Evolutionary conservation across 768 basidiomycete genomes (phyloP), one percentile per base, ranked within the genome.

Genomic region (Calocera viscosa): DNA sequence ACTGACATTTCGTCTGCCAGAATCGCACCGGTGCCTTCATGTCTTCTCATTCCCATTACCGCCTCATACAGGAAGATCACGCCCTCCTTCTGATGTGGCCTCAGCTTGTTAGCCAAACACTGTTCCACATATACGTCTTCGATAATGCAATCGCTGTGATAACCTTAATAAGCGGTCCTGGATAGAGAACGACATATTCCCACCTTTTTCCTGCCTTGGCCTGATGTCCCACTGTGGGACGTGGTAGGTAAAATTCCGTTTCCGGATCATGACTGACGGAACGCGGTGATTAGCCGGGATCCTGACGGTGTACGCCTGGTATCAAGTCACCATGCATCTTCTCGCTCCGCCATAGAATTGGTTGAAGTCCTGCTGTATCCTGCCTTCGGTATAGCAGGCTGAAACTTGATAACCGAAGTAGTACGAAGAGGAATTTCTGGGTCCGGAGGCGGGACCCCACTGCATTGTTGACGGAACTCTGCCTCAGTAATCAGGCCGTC

Each of bases 1-100:
- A 60, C 76, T 35, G 69, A 91, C 93, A 96, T 95, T 72, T 98
- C 96, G 76, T 99, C 96, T 1, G 95, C 96, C 35, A 99, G 82
- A 70, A 99, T 96, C 71, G 92, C 94, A 0, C 95, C 95, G 73
- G 90, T 85, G 1, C 92, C 77, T 63, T 94, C 92, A 69, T 92
- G 90, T 74, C 86, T 89, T 65, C 90, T 82, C 72, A 96, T 78
- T 11, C 94, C 94, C 93, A 97, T 97, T 19, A 94, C 89, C 72
- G 88, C 91, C 73, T 94, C 91, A 73, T 99, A 99, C 79, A 99
- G 78, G 76, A 99, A 99, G 74, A 84, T 83, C 35, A 92, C 82
- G 83, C 93, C 94, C 81, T 96, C 94, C 53, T 82, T 80, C 73
- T 99, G 96, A 77, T 99, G 96, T 16, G 88, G 84, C 64, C 95